Conservation (phyloP, 108 stramenopile species). For the Skeletonema potamos region DNA sequence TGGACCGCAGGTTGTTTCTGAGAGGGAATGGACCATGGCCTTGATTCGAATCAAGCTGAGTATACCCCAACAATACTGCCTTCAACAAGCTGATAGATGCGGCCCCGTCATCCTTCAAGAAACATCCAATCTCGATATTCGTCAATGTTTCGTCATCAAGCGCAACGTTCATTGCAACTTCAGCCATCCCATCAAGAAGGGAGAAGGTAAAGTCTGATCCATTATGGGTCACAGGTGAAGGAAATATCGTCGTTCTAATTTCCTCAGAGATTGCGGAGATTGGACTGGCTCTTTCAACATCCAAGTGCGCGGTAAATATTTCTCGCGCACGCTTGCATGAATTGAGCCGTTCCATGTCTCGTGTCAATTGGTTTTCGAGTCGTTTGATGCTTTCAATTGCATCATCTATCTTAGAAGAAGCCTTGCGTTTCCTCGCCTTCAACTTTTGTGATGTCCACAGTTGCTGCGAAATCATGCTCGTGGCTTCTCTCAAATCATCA, state of each 20-base stretch:
- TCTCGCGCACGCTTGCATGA: slow-evolving; percentile 13
- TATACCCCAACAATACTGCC: slow-evolving; percentile 28
- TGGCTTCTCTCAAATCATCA: neutral
- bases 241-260: slow-evolving; percentile 4
- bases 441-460: neutral
- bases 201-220: slow-evolving; percentile 23
- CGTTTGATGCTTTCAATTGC: slow-evolving; percentile 12
- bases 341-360: slow-evolving; percentile 20
- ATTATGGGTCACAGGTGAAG: slow-evolving; percentile 6
- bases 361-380: slow-evolving; percentile 29
- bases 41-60: neutral
- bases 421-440: neutral
- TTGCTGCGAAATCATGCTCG: neutral
- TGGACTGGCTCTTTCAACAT: slow-evolving; percentile 26
- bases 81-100: slow-evolving; percentile 30
- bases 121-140: slow-evolving; percentile 22
- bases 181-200: slow-evolving; percentile 36
- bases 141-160: neutral
- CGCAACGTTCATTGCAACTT: slow-evolving; percentile 29
- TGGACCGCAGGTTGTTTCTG: slow-evolving; percentile 22
- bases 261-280: slow-evolving; percentile 12
- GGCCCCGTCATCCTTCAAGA: slow-evolving; percentile 33
- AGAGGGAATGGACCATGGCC: slow-evolving; percentile 15
- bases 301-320: slow-evolving; percentile 16
- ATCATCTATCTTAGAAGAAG: neutral